These are phyloP conservation scores for Omphalea diandra DNA, from an alignment of 441 rosid species.

Conservation along the genomic window DNA sequence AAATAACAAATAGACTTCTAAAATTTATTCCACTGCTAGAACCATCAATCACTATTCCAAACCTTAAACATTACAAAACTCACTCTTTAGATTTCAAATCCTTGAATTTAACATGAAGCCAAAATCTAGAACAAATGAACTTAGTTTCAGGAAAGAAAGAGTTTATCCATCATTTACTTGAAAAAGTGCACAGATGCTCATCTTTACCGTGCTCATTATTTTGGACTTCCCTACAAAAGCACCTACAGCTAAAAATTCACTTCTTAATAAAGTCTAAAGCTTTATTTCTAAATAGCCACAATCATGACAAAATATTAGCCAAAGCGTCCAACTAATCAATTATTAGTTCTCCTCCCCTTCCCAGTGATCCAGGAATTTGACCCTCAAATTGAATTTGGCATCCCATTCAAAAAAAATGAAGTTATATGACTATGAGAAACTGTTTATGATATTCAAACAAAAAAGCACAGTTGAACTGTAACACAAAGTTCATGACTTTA, in stretches of 20 bases:
- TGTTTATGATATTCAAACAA: background rate
- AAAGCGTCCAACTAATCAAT: too few relatives aligned
- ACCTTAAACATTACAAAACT: background rate
- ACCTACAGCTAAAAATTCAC: background rate
- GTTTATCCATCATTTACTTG: background rate
- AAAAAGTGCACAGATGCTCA: background rate
- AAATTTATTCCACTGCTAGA: background rate
- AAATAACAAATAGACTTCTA: background rate
- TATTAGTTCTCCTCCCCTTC: background rate
- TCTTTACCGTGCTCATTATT: background rate
- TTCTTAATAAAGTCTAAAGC: background rate
- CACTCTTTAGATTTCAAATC: background rate
- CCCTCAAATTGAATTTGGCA: background rate
- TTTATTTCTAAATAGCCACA: background rate
- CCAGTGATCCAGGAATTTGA: background rate
- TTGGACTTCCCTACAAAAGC: background rate
- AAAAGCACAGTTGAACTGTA: slow-evolving; percentile 1
- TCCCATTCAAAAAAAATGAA: background rate
- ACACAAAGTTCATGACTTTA: background rate
- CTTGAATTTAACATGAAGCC: background rate
- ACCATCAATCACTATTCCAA: background rate
- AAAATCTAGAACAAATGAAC: background rate
- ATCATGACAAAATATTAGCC: too few relatives aligned
- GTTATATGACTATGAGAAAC: background rate
- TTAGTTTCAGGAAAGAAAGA: background rate